A percentile compares a stretch with the other conserved stretches of the same genome.
Conservation (phyloP, 768 basidiomycete species). For the Rhizopogon vinicolor region DNA sequence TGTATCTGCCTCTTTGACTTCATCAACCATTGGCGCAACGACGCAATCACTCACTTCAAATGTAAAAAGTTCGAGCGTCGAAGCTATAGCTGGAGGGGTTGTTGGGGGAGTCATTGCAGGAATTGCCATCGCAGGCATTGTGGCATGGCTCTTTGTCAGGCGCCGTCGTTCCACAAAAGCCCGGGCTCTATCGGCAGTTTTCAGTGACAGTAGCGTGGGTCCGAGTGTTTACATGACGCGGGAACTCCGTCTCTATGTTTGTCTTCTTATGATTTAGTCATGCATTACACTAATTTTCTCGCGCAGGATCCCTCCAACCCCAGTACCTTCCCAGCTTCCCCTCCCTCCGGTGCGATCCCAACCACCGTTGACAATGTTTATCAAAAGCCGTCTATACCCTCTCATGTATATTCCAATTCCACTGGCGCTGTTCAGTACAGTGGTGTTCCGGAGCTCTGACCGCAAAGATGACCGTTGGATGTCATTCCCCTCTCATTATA, state of each 20-base stretch:
- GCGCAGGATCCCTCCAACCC: constrained; percentile 32
- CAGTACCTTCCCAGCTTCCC: constrained; percentile 29
- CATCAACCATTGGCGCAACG: too few relatives aligned
- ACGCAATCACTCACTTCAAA: neutral
- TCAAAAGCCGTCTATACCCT: constrained; percentile 2
- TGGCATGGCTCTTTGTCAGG: constrained; percentile 34
- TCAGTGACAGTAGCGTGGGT: neutral
- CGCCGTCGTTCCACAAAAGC: constrained; percentile 19
- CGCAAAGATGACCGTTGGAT: too few relatives aligned
- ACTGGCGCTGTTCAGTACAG: constrained; percentile 7
- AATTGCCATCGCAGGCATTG: constrained; percentile 42
- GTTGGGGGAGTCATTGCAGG: constrained; percentile 50
- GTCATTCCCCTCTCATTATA: too few relatives aligned
- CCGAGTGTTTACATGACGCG: constrained; percentile 13
- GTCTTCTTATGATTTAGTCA: constrained; percentile 2
- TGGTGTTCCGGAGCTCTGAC: constrained; percentile 21
- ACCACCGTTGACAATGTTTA: neutral
- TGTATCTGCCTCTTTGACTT: constrained; percentile 12
- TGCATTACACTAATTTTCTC: constrained; percentile 2
- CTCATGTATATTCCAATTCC: constrained; percentile 10
- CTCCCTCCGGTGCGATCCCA: constrained; percentile 10
- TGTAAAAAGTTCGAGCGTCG: constrained; percentile 29
- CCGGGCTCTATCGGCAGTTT: constrained; percentile 14
- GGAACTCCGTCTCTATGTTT: constrained; percentile 24
- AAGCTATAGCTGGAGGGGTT: constrained; percentile 59